Base-by-base conservation (phyloP, 2,329 filamentous ascomycete genomes). In the Fusarium hainanense region DNA sequence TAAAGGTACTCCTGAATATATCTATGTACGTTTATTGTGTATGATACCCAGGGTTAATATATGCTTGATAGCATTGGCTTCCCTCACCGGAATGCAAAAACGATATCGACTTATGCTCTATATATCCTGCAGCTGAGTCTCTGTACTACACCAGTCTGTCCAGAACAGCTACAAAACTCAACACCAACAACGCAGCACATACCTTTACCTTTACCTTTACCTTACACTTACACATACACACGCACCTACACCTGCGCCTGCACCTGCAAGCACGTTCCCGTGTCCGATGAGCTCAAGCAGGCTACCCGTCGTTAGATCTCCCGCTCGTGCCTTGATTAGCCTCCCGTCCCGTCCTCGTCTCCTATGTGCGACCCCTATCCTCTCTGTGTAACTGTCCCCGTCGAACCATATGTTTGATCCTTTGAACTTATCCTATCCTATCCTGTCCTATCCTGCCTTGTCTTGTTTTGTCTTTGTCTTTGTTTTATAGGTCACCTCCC, bases 251-350 rank as follows among this genome's bases (percentile, higher is more conserved):
- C 43, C 49, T 60, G 23, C 60, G 58, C 49, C 71, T 40, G 55
- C 23, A 51, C 52, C 47, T 55, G 28, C 60, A 71, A 61, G 70
- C 72, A 74, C 67, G 71, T 71, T 74, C 72, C 73, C 73, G 72
- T 74, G 73, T 71, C 72, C 73, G 72, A 75, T 75, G 70, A 72
- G 65, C 65, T 69, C 69, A 75, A 71, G 70, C 73, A 74, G 32
- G 62, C 73, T 73, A 69, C 69, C 73, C 72, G 73, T 72, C 64
- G 51, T 71, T 63, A 75, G 72, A 75, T 75, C 73, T 71, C 58
- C 56, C 54, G 55, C 60, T 47, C 54, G 62, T 54, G 58, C 50
- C 67, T 64, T 63, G 59, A 54, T 58, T 64, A 54, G 47, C 67
- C 47, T 56, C 52, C 63, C 58, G 51, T 66, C 55, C 54, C 55